Conservation (phyloP, 768 basidiomycete genomes). For the Dioszegia crocea region DNA sequence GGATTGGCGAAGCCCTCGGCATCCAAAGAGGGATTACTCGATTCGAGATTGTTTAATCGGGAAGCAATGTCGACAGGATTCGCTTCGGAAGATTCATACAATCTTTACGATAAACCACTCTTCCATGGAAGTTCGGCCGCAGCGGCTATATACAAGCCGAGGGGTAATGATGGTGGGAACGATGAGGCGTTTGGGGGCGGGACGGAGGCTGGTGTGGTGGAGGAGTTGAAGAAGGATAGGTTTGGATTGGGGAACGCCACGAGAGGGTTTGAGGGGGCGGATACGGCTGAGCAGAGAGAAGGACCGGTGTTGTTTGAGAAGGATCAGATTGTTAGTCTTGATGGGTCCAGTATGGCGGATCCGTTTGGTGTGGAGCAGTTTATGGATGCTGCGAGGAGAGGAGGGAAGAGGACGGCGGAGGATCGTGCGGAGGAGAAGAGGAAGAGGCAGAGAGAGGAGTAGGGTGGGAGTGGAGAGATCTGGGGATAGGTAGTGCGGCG, state of each 20-base stretch:
- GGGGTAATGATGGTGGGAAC: conserved; percentile 69
- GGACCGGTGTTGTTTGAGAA: conserved; percentile 99
- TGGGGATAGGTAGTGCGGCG: conserved; percentile 8
- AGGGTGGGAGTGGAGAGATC: neutral
- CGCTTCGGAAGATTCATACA: conserved; percentile 90
- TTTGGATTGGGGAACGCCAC: conserved; percentile 82
- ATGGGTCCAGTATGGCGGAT: conserved; percentile 57
- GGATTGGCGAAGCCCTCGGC: conserved; percentile 94
- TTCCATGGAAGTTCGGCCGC: conserved; percentile 95
- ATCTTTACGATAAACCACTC: conserved; percentile 86
- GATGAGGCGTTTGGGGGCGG: conserved; percentile 92
- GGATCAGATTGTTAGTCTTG: conserved; percentile 55
- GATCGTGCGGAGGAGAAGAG: conserved; percentile 10
- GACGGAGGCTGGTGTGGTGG: conserved; percentile 88
- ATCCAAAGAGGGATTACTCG: conserved; percentile 95
- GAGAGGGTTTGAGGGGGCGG: conserved; percentile 82
- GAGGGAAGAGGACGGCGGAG: conserved; percentile 64
- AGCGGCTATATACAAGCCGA: conserved; percentile 98
- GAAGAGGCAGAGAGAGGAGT: conserved; percentile 14
- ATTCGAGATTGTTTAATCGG: conserved; percentile 95
- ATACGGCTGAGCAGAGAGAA: conserved; percentile 74
- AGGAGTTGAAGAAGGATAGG: conserved; percentile 86
- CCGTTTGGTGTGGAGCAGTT: conserved; percentile 96
- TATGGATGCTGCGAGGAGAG: conserved; percentile 92
- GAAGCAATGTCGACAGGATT: conserved; percentile 77